Base-by-base conservation (phyloP, 2,329 filamentous ascomycete genomes). In the Neocucurbitaria cava region DNA sequence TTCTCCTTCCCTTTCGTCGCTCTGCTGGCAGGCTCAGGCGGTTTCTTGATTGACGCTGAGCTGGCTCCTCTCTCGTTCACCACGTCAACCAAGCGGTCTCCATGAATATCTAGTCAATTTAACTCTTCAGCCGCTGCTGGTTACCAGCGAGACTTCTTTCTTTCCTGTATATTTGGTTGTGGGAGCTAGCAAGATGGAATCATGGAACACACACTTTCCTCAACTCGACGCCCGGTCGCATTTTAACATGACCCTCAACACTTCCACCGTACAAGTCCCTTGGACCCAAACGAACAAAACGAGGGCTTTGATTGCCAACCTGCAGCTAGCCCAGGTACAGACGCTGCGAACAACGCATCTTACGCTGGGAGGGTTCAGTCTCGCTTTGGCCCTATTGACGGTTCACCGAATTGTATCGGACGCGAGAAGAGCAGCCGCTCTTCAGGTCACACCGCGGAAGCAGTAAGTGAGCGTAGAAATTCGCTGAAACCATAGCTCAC, bases 11-110 rank as follows among this genome's bases (percentile, higher is more conserved):
- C 52, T 67, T 68, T 64, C 54, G 66, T 73, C 66, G 69, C 63
- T 69, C 71, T 74, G 71, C 73, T 75, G 73, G 72, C 73, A 74
- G 73, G 72, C 73, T 75, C 67, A 72, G 70, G 66, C 66, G 71
- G 55, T 47, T 68, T 59, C 51, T 62, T 59, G 56, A 70, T 64
- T 70, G 69, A 68, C 64, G 65, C 64, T 70, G 72, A 69, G 68
- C 70, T 70, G 68, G 68, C 71, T 66, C 58, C 63, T 59, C 54
- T 68, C 61, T 66, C 69, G 66, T 73, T 73, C 69, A 54, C 56
- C 63, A 68, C 65, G 58, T 66, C 65, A 62, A 61, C 67, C 63
- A 57, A 60, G 59, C 61, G 62, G 70, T 62, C 66, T 74, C 70
- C 70, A 76, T 76, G 73, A 72, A 63, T 74, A 69, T 65, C 61